Evolutionary conservation across 129 eudicot genomes (phyloP).

Genomic region (Chrysanthemum makinoi): DNA sequence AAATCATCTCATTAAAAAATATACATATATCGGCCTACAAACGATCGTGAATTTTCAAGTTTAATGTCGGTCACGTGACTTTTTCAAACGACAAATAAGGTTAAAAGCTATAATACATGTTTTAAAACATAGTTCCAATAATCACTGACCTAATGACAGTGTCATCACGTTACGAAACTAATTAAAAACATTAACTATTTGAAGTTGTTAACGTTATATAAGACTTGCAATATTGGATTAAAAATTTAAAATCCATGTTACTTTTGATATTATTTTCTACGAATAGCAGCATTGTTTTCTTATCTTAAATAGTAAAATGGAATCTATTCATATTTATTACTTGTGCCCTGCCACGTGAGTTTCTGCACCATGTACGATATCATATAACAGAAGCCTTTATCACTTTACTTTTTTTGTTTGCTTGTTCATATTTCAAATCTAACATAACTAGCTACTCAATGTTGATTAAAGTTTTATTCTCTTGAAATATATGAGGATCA

Average conservation of each 20-base stretch:
- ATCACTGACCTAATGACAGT: conserved; percentile 12
- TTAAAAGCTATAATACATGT: conserved; percentile 2
- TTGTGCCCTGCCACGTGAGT: conserved; percentile 33
- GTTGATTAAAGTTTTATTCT: conserved; percentile 15
- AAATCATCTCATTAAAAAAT: not conserved
- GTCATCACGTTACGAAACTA: conserved; percentile 6
- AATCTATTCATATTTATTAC: conserved; percentile 21
- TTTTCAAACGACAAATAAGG: not conserved
- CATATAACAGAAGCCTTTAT: conserved; percentile 18
- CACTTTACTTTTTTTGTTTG: conserved; percentile 11
- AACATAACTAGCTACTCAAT: not conserved
- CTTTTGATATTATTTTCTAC: conserved; percentile 4
- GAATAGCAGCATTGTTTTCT: conserved; percentile 16
- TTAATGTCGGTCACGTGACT: conserved; percentile 11
- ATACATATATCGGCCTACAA: not conserved
- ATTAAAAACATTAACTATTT: not conserved
- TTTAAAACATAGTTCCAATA: conserved; percentile 17
- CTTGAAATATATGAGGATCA: not conserved
- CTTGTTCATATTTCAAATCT: not conserved
- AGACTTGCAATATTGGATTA: too few relatives aligned
- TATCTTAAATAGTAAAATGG: conserved; percentile 22
- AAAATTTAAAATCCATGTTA: conserved; percentile 19
- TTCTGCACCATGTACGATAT: conserved; percentile 30
- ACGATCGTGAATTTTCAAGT: not conserved
- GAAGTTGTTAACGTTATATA: conserved; percentile 29